Conservation (phyloP, 1,284 basidiomycete species). For the Stereum hirsutum region DNA sequence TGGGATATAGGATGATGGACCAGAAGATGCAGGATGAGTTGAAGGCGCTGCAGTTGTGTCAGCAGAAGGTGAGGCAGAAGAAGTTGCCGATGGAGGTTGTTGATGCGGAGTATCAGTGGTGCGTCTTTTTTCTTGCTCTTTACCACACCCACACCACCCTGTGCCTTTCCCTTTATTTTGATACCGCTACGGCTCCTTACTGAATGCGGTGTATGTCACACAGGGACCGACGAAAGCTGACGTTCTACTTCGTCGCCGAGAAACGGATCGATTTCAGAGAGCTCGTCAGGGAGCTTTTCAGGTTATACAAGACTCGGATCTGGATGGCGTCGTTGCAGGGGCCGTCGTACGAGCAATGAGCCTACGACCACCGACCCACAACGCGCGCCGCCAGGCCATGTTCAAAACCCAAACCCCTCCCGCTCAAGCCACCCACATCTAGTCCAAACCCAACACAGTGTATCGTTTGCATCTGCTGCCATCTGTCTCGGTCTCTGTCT, state of each 20-base stretch:
- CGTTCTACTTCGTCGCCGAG: constrained; percentile 95
- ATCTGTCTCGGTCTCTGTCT: too few species aligned
- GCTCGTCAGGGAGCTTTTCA: constrained; percentile 87
- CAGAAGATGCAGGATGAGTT: constrained; percentile 86
- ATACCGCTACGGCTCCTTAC: constrained; percentile 2
- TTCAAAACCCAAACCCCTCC: too few species aligned
- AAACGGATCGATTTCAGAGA: constrained; percentile 97
- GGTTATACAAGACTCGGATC: constrained; percentile 72
- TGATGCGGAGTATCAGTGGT: constrained; percentile 98
- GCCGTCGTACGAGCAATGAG: constrained; percentile 28
- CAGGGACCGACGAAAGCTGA: constrained; percentile 94
- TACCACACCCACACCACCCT: too few species aligned
- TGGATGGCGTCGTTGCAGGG: constrained; percentile 67
- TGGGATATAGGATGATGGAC: constrained; percentile 49
- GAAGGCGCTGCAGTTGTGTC: constrained; percentile 86
- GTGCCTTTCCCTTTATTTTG: not conserved
- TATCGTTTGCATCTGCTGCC: too few species aligned
- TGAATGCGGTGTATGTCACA: not conserved
- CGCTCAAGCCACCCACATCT: too few species aligned
- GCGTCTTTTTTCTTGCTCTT: too few species aligned
- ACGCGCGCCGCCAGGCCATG: too few species aligned
- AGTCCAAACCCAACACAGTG: too few species aligned
- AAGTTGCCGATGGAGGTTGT: constrained; percentile 97
- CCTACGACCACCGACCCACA: too few species aligned
- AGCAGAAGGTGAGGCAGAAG: constrained; percentile 85